A percentile compares a stretch with the other conserved stretches of the same genome.
Evolutionary conservation across 2,329 filamentous ascomycete genomes (phyloP).

Genomic region (Aspergillus pseudotamarii): DNA sequence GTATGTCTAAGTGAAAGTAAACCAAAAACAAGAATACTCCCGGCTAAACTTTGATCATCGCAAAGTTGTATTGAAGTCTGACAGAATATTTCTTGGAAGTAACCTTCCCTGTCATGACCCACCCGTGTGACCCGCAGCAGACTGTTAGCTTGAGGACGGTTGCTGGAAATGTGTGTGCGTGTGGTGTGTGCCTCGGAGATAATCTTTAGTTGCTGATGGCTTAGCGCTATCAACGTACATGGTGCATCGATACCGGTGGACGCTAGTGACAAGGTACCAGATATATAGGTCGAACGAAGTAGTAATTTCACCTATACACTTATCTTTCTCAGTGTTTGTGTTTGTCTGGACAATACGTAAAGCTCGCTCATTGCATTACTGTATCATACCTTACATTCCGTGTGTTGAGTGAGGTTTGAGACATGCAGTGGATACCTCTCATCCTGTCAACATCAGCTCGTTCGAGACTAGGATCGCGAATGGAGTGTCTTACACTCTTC

Average conservation of each 20-base stretch:
- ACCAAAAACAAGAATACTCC: not conserved
- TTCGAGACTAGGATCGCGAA: not conserved
- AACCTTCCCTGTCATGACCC: not conserved
- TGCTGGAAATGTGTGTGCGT: not conserved
- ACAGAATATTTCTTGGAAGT: not conserved
- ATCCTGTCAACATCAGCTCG: not conserved
- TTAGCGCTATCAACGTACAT: not conserved
- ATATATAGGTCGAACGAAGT: not conserved
- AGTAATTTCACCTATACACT: not conserved
- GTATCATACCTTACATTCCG: slow-evolving; percentile 1
- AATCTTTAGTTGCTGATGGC: not conserved
- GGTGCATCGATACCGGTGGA: not conserved
- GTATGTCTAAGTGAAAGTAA: not conserved
- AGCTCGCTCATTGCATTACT: not conserved
- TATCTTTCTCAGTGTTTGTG: not conserved
- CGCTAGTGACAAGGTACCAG: not conserved
- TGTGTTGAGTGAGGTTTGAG: not conserved
- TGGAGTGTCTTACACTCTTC: not conserved
- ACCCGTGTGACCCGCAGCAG: slow-evolving; percentile 1
- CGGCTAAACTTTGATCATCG: not conserved
- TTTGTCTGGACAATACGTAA: not conserved
- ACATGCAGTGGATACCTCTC: slow-evolving; percentile 1
- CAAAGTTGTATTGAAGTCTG: not conserved
- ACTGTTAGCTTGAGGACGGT: not conserved
- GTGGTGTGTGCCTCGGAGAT: not conserved